Base-by-base conservation (phyloP, 352 stramenopile species). In the Phytophthora kernoviae region DNA sequence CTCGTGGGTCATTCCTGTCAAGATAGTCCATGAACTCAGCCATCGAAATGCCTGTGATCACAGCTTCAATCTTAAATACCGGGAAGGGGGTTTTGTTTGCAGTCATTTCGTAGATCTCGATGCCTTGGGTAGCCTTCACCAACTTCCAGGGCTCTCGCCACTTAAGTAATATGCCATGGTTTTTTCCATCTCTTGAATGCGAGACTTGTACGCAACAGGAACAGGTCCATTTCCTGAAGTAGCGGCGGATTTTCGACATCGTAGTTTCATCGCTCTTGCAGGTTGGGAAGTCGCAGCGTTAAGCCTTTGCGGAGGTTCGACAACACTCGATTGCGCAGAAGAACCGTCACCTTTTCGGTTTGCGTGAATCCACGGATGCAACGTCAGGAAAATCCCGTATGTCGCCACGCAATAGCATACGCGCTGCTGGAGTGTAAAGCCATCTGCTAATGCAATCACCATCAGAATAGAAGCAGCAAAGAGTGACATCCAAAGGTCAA, bases 401-500 rank as follows among this genome's bases (percentile, higher is more conserved):
- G 75, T 73, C 11, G 61, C 65, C 4, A 81, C 60, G 51, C 79
- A 81, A 54, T 64, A 72, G 11, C 52, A 70, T 34, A 80, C 36
- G 11, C 79, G 79, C 22, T 85, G 68, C 32, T 75, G 58, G n/a
- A 84, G 58, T 9, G 73, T 69, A 20, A 84, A 68, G 1, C 65
- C 58, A 20, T 89, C 70, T 12, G 70, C 58, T 11, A 89, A 50
- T 44, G 64, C 65, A 20, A 81, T 73, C 17, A 74, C 67, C 2
- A 87, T 51, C 32, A 89, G 51, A 48, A 86, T 72, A 5, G 75
- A 66, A 6, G 72, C 79, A 0, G 68, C 59, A 46, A 86, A 81
- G 32, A 87, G 61, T 21, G 79, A 89, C 30, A 86, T 66, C 79
- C 77, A 89, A 21, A 87, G 44, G 18, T 77, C 65, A n/a, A 87